Conservation (phyloP, 2,329 filamentous ascomycete genomes). For the Cercospora brassicicola region DNA sequence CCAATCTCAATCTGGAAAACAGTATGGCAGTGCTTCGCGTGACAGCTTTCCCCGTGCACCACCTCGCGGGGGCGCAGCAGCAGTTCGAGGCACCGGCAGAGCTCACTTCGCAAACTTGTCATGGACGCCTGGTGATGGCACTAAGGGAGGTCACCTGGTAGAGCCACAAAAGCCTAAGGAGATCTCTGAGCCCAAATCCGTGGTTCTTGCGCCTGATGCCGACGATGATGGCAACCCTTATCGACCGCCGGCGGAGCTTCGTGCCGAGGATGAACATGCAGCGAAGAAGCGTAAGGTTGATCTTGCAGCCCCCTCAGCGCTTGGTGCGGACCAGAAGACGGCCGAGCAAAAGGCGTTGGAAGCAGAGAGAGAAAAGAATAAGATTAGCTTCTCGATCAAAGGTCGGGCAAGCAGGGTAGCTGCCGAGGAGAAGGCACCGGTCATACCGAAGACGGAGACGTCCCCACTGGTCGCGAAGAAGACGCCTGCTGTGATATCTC, state of each 20-base stretch:
- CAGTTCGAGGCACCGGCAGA: slow-evolving; percentile 44
- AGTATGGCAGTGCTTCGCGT: slow-evolving; percentile 31
- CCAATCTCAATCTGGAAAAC: slow-evolving; percentile 45
- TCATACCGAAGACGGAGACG: slow-evolving; percentile 30
- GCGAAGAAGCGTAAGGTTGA: slow-evolving; percentile 32
- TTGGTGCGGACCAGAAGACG: slow-evolving; percentile 21
- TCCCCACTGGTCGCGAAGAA: slow-evolving; percentile 54
- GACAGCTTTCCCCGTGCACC: slow-evolving; percentile 28
- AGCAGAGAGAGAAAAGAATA: slow-evolving; percentile 44
- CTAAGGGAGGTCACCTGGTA: slow-evolving; percentile 53
- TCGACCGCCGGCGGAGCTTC: slow-evolving; percentile 63
- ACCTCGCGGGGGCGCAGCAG: slow-evolving; percentile 48
- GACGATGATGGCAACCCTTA: slow-evolving; percentile 63
- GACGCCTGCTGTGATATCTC: slow-evolving; percentile 32
- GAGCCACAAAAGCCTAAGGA: slow-evolving; percentile 34
- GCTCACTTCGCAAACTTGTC: slow-evolving; percentile 67
- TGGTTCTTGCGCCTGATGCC: slow-evolving; percentile 37
- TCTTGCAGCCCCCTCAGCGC: slow-evolving; percentile 8
- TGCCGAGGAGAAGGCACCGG: slow-evolving; percentile 30
- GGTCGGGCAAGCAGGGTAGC: slow-evolving; percentile 59
- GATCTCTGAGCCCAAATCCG: slow-evolving; percentile 28
- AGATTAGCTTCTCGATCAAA: slow-evolving; percentile 94
- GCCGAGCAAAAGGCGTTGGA: slow-evolving; percentile 45
- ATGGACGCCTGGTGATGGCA: slow-evolving; percentile 64
- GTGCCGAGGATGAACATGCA: slow-evolving; percentile 62